Base-by-base conservation (phyloP, 108 stramenopile genomes). In the Aurantiochytrium sp. region DNA sequence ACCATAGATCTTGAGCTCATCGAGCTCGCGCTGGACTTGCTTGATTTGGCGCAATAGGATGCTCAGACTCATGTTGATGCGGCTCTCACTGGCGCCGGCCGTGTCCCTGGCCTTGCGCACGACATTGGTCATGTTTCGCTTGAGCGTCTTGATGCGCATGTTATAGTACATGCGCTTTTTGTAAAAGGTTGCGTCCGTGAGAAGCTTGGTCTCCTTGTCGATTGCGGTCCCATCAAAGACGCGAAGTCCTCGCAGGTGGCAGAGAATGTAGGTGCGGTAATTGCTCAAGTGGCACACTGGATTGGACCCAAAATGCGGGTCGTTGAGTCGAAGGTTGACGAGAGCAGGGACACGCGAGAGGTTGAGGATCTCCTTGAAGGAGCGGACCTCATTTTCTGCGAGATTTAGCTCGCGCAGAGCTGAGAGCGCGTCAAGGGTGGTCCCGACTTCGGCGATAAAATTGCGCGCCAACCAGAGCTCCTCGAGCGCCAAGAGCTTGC, bases 121-220 rank as follows among this genome's bases (percentile, higher is more conserved):
- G 4, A 88, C 88, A 48, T 87, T 88, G 2, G 87, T 32, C 37
- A 91, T 91, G 90, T 92, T 91, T 24, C 91, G 41, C 87, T 92
- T 91, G 21, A 92, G 59, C 30, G 89, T 92, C 55, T 90, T 86
- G 17, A 86, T 90, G 27, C 92, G 86, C 92, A 92, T 92, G 89
- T 92, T 91, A 90, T 92, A 92, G 90, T 92, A 92, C 92, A 92
- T 92, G 41, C 52, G 88, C 89, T 92, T 92, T 81, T 92, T 92
- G 37, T 89, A 68, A 86, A 89, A 92, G 31, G 91, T 91, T 12
- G 90, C 52, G 31, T 91, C 87, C 17, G 91, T 88, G 68, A 73
- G 68, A 41, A 42, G 36, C 69, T 90, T 91, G 21, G 89, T 87
- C 12, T 90, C 91, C 22, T 91, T 87, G 32, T 45, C n/a, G n/a